Percentiles rank a stretch among this genome's conserved stretches.
Conservation (phyloP, 163 green algal species). For the Scenedesmus sp. region DNA sequence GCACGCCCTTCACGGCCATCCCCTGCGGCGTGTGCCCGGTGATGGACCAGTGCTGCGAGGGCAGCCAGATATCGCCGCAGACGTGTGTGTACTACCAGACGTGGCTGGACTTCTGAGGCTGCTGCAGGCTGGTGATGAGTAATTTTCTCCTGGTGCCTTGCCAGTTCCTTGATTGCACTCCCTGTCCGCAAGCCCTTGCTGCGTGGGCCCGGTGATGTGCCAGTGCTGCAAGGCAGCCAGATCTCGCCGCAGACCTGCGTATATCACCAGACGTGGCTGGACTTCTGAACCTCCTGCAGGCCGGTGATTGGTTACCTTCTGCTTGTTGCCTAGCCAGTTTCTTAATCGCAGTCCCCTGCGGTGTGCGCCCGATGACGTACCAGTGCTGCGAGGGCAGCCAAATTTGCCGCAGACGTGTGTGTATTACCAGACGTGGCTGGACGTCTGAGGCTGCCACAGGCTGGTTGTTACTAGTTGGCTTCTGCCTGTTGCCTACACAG, state of each 20-base stretch:
- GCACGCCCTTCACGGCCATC: constrained; percentile 77
- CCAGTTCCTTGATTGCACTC: too few relatives aligned
- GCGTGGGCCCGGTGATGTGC: constrained; percentile 90
- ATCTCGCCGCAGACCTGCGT: constrained; percentile 87
- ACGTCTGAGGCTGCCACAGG: constrained; percentile 65
- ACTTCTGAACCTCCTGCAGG: constrained; percentile 65
- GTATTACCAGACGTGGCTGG: constrained; percentile 86
- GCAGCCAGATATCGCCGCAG: constrained; percentile 83
- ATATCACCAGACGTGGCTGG: constrained; percentile 86
- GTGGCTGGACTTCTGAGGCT: constrained; percentile 83
- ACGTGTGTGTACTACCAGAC: constrained; percentile 87
- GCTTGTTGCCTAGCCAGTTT: neutral
- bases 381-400: constrained; percentile 80
- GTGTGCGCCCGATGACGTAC: constrained; percentile 89
- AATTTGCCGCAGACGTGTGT: constrained; percentile 86
- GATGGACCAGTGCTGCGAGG: constrained; percentile 81
- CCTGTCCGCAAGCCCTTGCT: constrained; percentile 79
- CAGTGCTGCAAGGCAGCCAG: constrained; percentile 81
- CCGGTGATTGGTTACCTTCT: neutral
- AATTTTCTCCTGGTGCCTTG: neutral
- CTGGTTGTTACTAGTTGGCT: neutral
- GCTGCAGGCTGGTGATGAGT: neutral
- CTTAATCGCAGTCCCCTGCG: constrained; percentile 73
- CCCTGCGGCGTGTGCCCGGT: constrained; percentile 95
- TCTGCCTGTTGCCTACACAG: too few relatives aligned